Percentiles rank a stretch among this genome's conserved stretches.
These are phyloP conservation scores for Kazachstania sp. DNA, from an alignment of 1,139 yeast species.

Conservation along the genomic window DNA sequence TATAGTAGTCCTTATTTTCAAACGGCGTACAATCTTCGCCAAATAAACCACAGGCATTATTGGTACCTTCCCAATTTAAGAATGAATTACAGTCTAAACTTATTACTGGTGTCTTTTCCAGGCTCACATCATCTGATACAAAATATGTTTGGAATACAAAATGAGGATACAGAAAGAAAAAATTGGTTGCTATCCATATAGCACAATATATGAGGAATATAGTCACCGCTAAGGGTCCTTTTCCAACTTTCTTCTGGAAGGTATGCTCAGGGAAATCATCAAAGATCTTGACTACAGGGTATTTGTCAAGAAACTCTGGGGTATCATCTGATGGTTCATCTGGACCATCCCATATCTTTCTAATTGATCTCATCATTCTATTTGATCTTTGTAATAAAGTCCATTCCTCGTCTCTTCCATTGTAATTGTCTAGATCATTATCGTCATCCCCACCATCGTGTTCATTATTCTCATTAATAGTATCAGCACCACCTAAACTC, in stretches of 20 bases:
- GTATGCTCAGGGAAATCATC: conserved; percentile 39
- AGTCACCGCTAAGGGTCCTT: conserved; percentile 24
- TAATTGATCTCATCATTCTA: conserved; percentile 12
- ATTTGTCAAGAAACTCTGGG: conserved; percentile 30
- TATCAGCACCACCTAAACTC: not conserved
- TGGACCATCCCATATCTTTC: conserved; percentile 47
- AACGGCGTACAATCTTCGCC: conserved; percentile 50
- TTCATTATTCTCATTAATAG: not conserved
- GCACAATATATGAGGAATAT: conserved; percentile 35
- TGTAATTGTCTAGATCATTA: not conserved
- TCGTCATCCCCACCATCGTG: not conserved
- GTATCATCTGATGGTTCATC: conserved; percentile 40
- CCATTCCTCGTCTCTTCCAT: conserved; percentile 31
- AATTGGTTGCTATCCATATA: conserved; percentile 25
- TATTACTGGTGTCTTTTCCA: conserved; percentile 21
- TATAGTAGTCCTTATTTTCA: conserved; percentile 40
- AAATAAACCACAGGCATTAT: conserved; percentile 66
- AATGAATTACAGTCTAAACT: conserved; percentile 40
- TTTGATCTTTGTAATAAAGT: conserved; percentile 36
- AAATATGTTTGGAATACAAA: conserved; percentile 25
- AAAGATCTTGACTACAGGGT: conserved; percentile 16
- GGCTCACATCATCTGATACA: conserved; percentile 12
- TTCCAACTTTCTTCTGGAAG: conserved; percentile 32
- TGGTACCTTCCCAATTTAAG: conserved; percentile 63
- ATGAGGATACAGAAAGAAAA: conserved; percentile 22